phyloP scores from a whole-genome alignment of 1,284 basidiomycete genomes.

The Pascua sp. region DNA sequence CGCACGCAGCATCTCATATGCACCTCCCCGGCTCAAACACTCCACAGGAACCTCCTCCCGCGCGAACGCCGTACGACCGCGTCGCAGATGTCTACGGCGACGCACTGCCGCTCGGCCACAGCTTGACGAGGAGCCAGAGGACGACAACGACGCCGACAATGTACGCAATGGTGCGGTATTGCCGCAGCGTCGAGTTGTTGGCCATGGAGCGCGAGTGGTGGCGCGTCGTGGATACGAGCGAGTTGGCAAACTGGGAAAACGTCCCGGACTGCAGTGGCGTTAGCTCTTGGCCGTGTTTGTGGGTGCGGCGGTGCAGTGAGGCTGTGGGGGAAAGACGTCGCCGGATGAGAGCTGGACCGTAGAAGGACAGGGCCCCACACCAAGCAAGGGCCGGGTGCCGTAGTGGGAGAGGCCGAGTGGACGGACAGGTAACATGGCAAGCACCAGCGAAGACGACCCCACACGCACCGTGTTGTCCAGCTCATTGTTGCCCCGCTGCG shows the following conservation, averaged over 20 bases:
- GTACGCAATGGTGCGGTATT: conserved; percentile 45
- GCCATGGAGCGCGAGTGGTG: conserved; percentile 45
- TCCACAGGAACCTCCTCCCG: too few species aligned
- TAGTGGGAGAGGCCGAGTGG: too few species aligned
- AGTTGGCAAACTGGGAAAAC: conserved; percentile 43
- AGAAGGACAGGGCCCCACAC: background rate
- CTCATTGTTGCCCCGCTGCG: conserved; percentile 45
- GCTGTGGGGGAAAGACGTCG: background rate
- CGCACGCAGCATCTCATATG: too few species aligned
- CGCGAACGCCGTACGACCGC: too few species aligned
- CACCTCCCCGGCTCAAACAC: too few species aligned
- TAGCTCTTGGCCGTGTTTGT: background rate
- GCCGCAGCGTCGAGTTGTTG: conserved; percentile 35
- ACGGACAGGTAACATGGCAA: too few species aligned
- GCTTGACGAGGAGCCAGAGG: conserved; percentile 40
- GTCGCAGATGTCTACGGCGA: too few species aligned
- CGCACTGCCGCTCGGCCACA: conserved; percentile 20
- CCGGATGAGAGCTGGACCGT: background rate
- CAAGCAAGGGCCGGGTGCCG: too few species aligned
- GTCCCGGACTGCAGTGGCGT: conserved; percentile 32
- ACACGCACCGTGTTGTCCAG: conserved; percentile 40
- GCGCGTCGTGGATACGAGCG: conserved; percentile 45
- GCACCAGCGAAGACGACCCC: background rate
- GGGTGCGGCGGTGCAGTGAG: background rate
- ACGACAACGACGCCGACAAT: conserved; percentile 37